phyloP scores from a whole-genome alignment of 768 basidiomycete species.

The Lenzites betulinus region DNA sequence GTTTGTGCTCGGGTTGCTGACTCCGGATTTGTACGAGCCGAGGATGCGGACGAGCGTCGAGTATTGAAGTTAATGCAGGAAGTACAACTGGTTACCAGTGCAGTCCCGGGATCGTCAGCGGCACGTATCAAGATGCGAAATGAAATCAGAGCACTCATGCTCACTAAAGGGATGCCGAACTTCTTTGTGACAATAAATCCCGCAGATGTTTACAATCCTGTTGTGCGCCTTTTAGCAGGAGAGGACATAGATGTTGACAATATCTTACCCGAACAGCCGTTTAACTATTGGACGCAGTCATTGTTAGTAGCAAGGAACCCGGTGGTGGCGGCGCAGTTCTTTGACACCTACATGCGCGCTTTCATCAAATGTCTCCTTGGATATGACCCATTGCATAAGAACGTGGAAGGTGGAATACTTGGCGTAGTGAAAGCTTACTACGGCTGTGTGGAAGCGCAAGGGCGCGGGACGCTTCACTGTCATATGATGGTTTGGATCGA shows the following conservation, averaged over 20 bases:
- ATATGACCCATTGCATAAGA: neutral
- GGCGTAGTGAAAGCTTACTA: constrained; percentile 40
- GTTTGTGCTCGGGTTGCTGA: neutral
- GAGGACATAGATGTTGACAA: constrained; percentile 39
- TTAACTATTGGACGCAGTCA: constrained; percentile 35
- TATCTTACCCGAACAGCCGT: constrained; percentile 29
- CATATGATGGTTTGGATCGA: neutral
- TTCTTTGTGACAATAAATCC: constrained; percentile 51
- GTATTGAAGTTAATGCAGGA: neutral
- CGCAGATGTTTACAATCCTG: constrained; percentile 43
- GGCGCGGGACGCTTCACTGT: no score
- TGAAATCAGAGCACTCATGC: constrained; percentile 40
- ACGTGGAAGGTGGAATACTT: constrained; percentile 32
- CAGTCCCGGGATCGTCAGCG: constrained; percentile 3
- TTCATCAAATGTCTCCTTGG: constrained; percentile 30
- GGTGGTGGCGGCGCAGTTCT: constrained; percentile 42
- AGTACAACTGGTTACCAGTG: neutral
- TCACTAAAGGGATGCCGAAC: constrained; percentile 37
- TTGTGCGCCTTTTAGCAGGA: constrained; percentile 43
- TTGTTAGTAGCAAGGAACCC: constrained; percentile 44
- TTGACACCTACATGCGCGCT: constrained; percentile 40
- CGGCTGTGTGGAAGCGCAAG: constrained; percentile 25
- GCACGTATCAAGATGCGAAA: constrained; percentile 35
- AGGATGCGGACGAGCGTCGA: neutral
- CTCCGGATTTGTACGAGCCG: neutral